Conservation (phyloP, 108 stramenopile species). For the Skeletonema menzelii region DNA sequence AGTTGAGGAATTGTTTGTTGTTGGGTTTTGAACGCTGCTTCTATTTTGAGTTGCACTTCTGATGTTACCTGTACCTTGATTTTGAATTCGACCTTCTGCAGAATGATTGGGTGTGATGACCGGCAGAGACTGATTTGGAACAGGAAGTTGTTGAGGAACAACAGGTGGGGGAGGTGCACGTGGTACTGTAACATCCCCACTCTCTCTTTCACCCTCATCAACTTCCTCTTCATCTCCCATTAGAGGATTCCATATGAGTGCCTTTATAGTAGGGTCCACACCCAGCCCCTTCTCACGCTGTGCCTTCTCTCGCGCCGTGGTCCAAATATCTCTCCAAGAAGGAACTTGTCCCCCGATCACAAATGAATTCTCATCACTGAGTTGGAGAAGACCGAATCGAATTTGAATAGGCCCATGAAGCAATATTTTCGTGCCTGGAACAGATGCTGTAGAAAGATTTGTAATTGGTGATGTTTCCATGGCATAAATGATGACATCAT, state of each 20-base stretch:
- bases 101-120: constrained; percentile 21
- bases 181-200: constrained; percentile 35
- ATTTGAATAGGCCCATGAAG: constrained; percentile 54
- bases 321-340: constrained; percentile 51
- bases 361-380: constrained; percentile 56
- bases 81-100: not conserved
- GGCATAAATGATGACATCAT: constrained; percentile 37
- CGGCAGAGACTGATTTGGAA: constrained; percentile 4
- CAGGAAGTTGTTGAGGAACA: not conserved
- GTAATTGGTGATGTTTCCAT: constrained; percentile 58
- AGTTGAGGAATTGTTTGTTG: not conserved
- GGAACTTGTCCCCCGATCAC: constrained; percentile 64
- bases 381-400: constrained; percentile 54
- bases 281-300: constrained; percentile 57
- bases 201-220: constrained; percentile 50
- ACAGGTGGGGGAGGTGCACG: constrained; percentile 1
- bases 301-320: constrained; percentile 54
- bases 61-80: not conserved
- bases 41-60: not conserved
- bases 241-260: constrained; percentile 62
- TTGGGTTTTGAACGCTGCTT: not conserved
- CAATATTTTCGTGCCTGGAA: constrained; percentile 66
- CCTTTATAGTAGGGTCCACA: constrained; percentile 79
- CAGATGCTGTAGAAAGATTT: constrained; percentile 29
- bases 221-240: constrained; percentile 39